Conservation (phyloP, 2,329 filamentous ascomycete genomes). For the Apiospora aurea region DNA sequence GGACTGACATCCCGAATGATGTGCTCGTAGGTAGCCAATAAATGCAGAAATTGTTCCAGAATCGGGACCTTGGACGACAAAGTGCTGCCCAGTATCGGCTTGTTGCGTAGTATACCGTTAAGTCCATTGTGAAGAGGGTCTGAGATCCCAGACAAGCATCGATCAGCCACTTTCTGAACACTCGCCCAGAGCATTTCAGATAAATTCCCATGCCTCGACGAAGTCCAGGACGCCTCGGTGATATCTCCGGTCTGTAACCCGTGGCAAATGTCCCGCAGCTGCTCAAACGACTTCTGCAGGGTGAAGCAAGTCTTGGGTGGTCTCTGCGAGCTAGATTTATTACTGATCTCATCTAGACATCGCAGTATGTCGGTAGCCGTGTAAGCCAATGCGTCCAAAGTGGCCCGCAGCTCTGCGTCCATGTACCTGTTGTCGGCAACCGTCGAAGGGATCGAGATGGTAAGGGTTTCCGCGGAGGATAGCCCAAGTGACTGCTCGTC, state of each 20-base stretch:
- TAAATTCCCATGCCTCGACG: background rate
- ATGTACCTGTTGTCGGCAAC: background rate
- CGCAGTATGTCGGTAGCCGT: background rate
- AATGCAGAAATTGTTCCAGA: background rate
- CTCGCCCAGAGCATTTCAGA: background rate
- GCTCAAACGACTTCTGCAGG: background rate
- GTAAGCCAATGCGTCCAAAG: background rate
- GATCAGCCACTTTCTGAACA: background rate
- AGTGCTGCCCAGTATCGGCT: background rate
- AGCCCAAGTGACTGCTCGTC: background rate
- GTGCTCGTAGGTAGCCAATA: slow-evolving; percentile 5
- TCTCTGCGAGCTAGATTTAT: background rate
- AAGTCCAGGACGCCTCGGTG: background rate
- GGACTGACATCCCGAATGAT: background rate
- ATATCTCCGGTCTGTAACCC: background rate
- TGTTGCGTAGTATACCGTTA: background rate
- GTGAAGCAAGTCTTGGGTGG: background rate
- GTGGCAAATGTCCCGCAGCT: background rate
- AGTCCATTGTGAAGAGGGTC: background rate
- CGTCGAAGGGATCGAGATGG: background rate
- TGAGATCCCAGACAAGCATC: background rate
- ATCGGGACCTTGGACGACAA: background rate
- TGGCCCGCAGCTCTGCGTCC: background rate
- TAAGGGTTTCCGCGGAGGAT: background rate
- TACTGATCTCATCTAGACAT: background rate